Conservation (phyloP, 306 rosid species). For the Cucurbita argyrosperma region DNA sequence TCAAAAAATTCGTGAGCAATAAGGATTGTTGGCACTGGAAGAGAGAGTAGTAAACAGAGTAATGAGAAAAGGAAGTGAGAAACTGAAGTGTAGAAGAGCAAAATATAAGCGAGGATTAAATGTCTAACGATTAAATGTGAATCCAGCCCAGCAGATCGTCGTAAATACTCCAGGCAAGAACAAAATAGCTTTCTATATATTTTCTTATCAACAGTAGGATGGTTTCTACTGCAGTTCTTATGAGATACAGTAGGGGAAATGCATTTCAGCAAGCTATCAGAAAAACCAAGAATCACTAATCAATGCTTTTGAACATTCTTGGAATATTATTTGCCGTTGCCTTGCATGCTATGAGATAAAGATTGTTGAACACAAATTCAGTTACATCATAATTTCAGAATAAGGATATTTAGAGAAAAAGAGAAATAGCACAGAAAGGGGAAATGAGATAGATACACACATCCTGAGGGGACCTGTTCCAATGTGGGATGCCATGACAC, state of each 20-base stretch:
- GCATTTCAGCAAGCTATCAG: background rate
- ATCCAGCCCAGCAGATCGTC: background rate
- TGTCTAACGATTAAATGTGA: background rate
- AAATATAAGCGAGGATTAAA: background rate
- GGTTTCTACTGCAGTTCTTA: background rate
- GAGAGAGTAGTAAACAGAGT: background rate
- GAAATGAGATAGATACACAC: conserved; percentile 30
- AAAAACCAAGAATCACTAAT: too few relatives aligned
- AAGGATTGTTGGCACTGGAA: conserved; percentile 68
- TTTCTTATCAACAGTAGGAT: background rate
- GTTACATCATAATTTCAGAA: background rate
- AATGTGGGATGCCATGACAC: conserved; percentile 85
- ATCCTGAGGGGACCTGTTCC: conserved; percentile 85
- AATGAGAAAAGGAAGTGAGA: background rate
- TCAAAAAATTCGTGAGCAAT: conserved; percentile 90
- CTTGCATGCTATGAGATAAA: background rate
- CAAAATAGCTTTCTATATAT: background rate
- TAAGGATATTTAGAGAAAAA: background rate
- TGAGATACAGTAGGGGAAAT: background rate
- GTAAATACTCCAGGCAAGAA: background rate
- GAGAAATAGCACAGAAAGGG: background rate
- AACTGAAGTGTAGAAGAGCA: background rate
- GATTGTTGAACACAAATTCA: background rate
- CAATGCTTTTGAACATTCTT: background rate
- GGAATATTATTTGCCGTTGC: background rate